Conservation (phyloP, 148 eudicot genomes). For the Amaranthus palmeri region DNA sequence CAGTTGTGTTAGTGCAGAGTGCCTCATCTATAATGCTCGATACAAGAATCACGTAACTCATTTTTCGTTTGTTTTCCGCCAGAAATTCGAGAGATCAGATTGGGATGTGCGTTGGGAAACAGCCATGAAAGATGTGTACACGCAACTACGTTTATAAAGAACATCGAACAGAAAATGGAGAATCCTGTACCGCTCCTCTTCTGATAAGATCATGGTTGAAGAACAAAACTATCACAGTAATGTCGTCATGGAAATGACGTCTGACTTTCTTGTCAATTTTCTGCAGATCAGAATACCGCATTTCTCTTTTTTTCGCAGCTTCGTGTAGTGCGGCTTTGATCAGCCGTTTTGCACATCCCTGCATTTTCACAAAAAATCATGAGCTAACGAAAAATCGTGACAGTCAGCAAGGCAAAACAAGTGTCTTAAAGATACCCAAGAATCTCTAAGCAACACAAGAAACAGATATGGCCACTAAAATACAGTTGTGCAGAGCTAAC, state of each 20-base stretch:
- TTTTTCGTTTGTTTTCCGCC: slow-evolving; percentile 11
- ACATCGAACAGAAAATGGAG: slow-evolving; percentile 51
- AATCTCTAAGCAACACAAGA: too few species aligned
- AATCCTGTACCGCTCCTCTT: slow-evolving; percentile 42
- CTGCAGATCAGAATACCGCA: slow-evolving; percentile 67
- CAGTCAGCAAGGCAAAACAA: too few species aligned
- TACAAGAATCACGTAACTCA: slow-evolving; percentile 9
- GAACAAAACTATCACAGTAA: slow-evolving; percentile 64
- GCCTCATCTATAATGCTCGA: background rate
- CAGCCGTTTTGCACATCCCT: slow-evolving; percentile 75
- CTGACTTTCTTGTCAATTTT: slow-evolving; percentile 68
- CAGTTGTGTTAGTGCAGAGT: slow-evolving; percentile 2
- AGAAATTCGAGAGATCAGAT: slow-evolving; percentile 1
- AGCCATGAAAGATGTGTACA: slow-evolving; percentile 18
- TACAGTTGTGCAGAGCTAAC: too few species aligned
- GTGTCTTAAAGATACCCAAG: too few species aligned
- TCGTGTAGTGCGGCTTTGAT: slow-evolving; percentile 72
- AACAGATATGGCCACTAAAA: too few species aligned
- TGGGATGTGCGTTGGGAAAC: slow-evolving; percentile 5
- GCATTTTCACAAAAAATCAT: slow-evolving; percentile 17
- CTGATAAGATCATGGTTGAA: slow-evolving; percentile 62
- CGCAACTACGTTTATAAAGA: slow-evolving; percentile 44
- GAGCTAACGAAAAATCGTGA: background rate
- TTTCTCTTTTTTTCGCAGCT: slow-evolving; percentile 77
- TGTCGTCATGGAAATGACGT: slow-evolving; percentile 81